phyloP scores from a whole-genome alignment of 2,329 filamentous ascomycete genomes.

The Colletotrichum destructivum region DNA sequence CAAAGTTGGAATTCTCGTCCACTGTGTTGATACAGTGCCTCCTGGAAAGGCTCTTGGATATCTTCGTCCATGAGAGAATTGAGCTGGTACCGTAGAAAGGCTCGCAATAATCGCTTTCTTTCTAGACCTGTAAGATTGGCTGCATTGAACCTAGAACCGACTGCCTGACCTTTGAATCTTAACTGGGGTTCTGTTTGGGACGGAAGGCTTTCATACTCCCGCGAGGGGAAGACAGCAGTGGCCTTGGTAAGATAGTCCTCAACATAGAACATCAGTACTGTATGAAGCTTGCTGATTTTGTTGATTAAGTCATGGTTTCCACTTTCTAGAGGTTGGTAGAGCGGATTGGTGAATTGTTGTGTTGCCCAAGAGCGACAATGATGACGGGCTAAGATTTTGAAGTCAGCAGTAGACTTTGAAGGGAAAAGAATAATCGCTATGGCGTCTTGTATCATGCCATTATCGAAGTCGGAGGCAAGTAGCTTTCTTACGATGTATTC shows the following conservation, averaged over 20 bases:
- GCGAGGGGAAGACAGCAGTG: neutral
- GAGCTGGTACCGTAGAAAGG: neutral
- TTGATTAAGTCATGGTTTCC: neutral
- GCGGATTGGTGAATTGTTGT: neutral
- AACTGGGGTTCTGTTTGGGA: neutral
- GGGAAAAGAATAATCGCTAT: neutral
- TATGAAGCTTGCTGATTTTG: neutral
- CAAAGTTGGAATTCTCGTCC: neutral
- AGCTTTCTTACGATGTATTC: neutral
- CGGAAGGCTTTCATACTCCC: neutral
- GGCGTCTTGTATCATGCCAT: neutral
- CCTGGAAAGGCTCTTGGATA: neutral
- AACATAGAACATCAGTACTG: neutral
- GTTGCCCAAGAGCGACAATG: neutral
- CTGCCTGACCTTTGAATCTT: neutral
- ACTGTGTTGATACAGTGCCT: neutral
- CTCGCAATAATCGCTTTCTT: slow-evolving; percentile 2
- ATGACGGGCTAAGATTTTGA: neutral
- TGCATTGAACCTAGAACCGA: neutral
- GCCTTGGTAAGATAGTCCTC: slow-evolving; percentile 7
- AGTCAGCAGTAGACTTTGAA: neutral
- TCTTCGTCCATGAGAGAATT: neutral
- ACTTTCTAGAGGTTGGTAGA: neutral
- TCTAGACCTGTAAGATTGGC: neutral
- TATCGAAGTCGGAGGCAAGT: neutral